phyloP scores from a whole-genome alignment of 2,329 filamentous ascomycete genomes.

The Fusarium setosum region DNA sequence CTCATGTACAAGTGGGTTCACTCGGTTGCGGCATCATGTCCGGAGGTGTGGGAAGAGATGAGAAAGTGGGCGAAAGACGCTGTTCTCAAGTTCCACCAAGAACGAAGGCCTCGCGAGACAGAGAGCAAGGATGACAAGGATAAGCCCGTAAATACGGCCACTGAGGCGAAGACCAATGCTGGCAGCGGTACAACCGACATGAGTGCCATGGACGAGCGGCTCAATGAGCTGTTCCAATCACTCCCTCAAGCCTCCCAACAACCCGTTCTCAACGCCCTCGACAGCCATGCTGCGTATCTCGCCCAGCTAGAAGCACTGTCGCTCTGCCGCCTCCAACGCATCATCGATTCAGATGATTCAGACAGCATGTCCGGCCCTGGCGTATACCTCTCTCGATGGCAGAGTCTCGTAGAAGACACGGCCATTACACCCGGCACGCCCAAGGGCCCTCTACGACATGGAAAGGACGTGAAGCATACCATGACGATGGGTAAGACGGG shows the following conservation, averaged over 20 bases:
- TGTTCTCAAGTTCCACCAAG: slow-evolving; percentile 64
- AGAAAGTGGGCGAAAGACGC: slow-evolving; percentile 69
- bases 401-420: slow-evolving; percentile 76
- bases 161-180: background rate
- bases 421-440: slow-evolving; percentile 70
- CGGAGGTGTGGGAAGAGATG: slow-evolving; percentile 72
- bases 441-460: slow-evolving; percentile 63
- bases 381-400: slow-evolving; percentile 79
- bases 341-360: slow-evolving; percentile 58
- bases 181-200: slow-evolving; percentile 20
- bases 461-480: slow-evolving; percentile 61
- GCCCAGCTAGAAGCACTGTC: slow-evolving; percentile 65
- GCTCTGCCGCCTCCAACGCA: slow-evolving; percentile 62
- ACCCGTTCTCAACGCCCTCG: slow-evolving; percentile 62
- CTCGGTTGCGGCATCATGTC: slow-evolving; percentile 74
- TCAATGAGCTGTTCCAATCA: slow-evolving; percentile 56
- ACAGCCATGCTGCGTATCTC: slow-evolving; percentile 72
- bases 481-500: slow-evolving; percentile 58
- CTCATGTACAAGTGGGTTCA: slow-evolving; percentile 78
- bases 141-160: background rate
- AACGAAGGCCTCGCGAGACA: slow-evolving; percentile 7
- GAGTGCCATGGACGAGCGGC: slow-evolving; percentile 52
- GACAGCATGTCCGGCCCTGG: slow-evolving; percentile 70
- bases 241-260: slow-evolving; percentile 61
- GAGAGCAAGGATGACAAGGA: background rate